These are phyloP conservation scores for Endocarpon pusillum DNA, from an alignment of 495 filamentous ascomycete species.

Conservation along the genomic window DNA sequence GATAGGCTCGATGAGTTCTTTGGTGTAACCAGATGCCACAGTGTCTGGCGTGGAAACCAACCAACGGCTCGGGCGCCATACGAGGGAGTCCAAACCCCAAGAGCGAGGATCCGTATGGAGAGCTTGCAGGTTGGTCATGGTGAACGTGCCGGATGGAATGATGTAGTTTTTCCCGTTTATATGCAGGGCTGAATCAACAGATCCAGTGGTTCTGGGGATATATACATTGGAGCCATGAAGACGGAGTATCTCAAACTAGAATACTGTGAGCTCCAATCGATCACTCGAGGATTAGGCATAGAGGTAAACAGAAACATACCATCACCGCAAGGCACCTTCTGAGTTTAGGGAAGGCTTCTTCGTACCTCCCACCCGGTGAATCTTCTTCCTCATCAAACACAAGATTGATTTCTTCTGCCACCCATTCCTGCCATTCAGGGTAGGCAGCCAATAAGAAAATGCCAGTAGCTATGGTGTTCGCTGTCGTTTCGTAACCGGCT, in stretches of 20 bases:
- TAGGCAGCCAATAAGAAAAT: conserved; percentile 24
- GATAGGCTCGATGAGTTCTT: conserved; percentile 34
- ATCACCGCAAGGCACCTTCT: conserved; percentile 18
- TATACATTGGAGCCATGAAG: conserved; percentile 21
- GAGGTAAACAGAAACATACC: conserved; percentile 15
- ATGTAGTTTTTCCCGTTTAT: conserved; percentile 11
- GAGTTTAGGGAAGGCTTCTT: conserved; percentile 18
- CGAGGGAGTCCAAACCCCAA: conserved; percentile 22
- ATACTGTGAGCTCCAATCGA: conserved; percentile 7
- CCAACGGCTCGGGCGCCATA: conserved; percentile 20
- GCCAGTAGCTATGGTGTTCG: conserved; percentile 24
- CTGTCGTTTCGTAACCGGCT: conserved; percentile 34
- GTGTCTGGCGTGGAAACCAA: conserved; percentile 8
- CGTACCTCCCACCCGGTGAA: conserved; percentile 21
- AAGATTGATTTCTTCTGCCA: conserved; percentile 20
- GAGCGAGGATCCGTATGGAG: conserved; percentile 26
- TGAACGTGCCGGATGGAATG: conserved; percentile 18
- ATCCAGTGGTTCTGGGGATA: conserved; percentile 24
- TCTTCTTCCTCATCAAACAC: conserved; percentile 13
- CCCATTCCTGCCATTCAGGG: conserved; percentile 24
- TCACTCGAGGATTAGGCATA: too few relatives aligned
- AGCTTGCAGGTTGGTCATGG: conserved; percentile 19
- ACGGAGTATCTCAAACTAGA: conserved; percentile 25
- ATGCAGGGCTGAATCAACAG: too few relatives aligned
- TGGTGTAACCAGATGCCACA: background rate